Conservation (phyloP, 305 asterid species). For the Fraxinus paxiana region DNA sequence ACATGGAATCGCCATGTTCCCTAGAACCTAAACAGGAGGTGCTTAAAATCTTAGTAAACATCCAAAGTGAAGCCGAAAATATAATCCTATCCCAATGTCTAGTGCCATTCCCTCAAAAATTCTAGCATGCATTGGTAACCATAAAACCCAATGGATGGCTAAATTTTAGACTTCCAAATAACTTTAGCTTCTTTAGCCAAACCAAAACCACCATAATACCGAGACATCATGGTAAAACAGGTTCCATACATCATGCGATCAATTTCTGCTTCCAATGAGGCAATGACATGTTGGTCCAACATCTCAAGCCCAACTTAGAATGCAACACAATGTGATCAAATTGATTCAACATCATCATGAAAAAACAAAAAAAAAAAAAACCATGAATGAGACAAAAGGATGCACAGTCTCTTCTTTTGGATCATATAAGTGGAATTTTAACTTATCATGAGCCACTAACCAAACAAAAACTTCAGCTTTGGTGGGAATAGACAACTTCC, state of each 20-base stretch:
- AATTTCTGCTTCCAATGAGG: not conserved
- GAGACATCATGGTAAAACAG: not conserved
- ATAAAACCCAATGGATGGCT: not conserved
- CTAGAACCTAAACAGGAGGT: not conserved
- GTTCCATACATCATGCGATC: not conserved
- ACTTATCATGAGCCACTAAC: not conserved
- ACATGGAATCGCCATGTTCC: not conserved
- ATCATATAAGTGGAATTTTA: not conserved
- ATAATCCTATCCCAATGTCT: not conserved
- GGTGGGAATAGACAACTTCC: not conserved
- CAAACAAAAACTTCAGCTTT: not conserved
- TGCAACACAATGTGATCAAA: not conserved
- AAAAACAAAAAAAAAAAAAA: too few species aligned
- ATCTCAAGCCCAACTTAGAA: not conserved
- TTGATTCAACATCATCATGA: not conserved
- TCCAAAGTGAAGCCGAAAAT: not conserved
- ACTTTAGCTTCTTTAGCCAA: not conserved
- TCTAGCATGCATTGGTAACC: not conserved
- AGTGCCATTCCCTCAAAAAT: not conserved
- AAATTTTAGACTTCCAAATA: not conserved
- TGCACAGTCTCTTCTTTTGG: not conserved
- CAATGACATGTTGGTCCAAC: not conserved
- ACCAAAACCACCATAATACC: not conserved
- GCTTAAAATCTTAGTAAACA: not conserved
- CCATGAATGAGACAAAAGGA: not conserved